These are phyloP conservation scores for Elongisporangium undulatum DNA, from an alignment of 352 stramenopile genomes.

Conservation along the genomic window DNA sequence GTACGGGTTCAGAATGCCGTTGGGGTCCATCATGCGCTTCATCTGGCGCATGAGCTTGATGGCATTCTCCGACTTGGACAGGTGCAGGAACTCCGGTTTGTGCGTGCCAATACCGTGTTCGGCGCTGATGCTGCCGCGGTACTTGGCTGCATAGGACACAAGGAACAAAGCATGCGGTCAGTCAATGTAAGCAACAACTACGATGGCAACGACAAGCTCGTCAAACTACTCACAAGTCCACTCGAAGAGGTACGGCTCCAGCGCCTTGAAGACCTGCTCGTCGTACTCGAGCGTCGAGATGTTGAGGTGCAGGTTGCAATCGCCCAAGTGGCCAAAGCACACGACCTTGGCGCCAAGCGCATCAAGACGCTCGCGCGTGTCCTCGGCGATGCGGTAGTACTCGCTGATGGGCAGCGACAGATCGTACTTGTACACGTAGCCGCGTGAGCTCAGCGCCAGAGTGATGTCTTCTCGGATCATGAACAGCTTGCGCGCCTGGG, in stretches of 20 bases:
- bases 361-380: conserved; percentile 57
- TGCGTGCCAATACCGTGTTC: conserved; percentile 96
- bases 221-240: conserved; percentile 68
- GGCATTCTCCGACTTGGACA: conserved; percentile 78
- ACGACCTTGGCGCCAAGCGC: conserved; percentile 54
- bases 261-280: conserved; percentile 48
- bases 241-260: conserved; percentile 81
- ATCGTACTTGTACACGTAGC: conserved; percentile 98
- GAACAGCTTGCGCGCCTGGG: conserved; percentile 92
- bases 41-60: conserved; percentile 92
- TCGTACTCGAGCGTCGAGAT: conserved; percentile 78
- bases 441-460: conserved; percentile 74
- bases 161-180: not conserved
- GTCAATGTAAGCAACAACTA: conserved; percentile 1
- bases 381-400: conserved; percentile 90
- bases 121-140: conserved; percentile 94
- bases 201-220: too few relatives aligned
- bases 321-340: conserved; percentile 93
- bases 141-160: conserved; percentile 32
- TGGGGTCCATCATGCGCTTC: conserved; percentile 94
- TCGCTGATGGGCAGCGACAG: conserved; percentile 90
- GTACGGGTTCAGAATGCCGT: conserved; percentile 96
- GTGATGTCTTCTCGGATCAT: conserved; percentile 93
- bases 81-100: conserved; percentile 87
- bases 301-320: conserved; percentile 98